Conservation (phyloP, 768 basidiomycete species). For the Suillus lakei region DNA sequence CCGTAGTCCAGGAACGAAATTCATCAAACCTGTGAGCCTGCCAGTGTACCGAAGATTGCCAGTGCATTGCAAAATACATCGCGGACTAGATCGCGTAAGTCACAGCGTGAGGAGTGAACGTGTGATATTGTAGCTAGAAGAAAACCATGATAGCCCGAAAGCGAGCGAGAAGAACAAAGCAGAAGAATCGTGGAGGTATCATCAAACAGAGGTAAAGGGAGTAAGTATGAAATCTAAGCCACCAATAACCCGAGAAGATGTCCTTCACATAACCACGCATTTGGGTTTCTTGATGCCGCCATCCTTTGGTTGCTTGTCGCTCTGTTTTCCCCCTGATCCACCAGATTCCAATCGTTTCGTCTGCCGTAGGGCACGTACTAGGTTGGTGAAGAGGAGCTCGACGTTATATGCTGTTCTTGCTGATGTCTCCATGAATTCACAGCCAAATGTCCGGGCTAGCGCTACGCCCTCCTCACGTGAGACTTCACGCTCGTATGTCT, state of each 20-base stretch:
- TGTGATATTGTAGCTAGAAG: conserved; percentile 38
- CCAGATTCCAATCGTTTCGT: conserved; percentile 60
- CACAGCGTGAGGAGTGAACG: conserved; percentile 39
- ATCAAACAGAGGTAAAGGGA: conserved; percentile 74
- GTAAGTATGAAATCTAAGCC: conserved; percentile 70
- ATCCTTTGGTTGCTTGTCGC: conserved; percentile 48
- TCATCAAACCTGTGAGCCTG: neutral
- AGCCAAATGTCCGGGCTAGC: conserved; percentile 83
- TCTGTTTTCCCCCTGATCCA: conserved; percentile 43
- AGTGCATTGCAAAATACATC: conserved; percentile 43
- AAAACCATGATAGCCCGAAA: conserved; percentile 29
- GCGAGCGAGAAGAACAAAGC: conserved; percentile 30
- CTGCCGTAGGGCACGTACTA: conserved; percentile 83
- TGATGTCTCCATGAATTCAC: conserved; percentile 95
- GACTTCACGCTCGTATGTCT: conserved; percentile 89
- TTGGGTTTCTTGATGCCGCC: conserved; percentile 52
- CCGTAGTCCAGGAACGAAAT: conserved; percentile 1
- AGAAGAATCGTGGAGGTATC: conserved; percentile 66
- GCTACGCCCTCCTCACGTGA: conserved; percentile 86
- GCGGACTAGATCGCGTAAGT: conserved; percentile 45
- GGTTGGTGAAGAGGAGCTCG: conserved; percentile 85
- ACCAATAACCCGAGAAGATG: conserved; percentile 62
- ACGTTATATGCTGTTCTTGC: conserved; percentile 95
- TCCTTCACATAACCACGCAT: conserved; percentile 82
- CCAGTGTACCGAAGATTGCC: conserved; percentile 28